phyloP scores from a whole-genome alignment of 306 rosid genomes.

The Hippophae gyantsensis region DNA sequence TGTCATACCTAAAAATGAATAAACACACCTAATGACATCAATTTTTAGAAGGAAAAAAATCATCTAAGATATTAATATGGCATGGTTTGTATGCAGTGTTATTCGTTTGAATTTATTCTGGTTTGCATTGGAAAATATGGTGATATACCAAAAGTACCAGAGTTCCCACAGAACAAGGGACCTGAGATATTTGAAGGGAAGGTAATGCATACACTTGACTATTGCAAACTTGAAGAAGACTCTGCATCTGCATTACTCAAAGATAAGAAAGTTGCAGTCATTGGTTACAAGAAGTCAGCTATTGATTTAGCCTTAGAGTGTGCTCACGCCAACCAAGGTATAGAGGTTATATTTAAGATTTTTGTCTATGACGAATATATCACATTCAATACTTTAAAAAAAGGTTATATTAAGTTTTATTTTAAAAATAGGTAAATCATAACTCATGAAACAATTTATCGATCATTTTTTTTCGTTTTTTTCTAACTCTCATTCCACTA shows the following conservation, averaged over 20 bases:
- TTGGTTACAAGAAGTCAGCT: conserved; percentile 70
- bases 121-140: conserved; percentile 66
- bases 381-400: too few species aligned
- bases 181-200: conserved; percentile 53
- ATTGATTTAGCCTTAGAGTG: conserved; percentile 73
- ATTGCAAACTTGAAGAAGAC: conserved; percentile 59
- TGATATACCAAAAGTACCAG: conserved; percentile 42
- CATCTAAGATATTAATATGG: not conserved
- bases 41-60: not conserved
- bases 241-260: conserved; percentile 44
- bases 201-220: conserved; percentile 53
- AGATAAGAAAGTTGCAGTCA: conserved; percentile 54
- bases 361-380: too few species aligned
- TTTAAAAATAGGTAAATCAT: too few species aligned
- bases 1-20: too few species aligned
- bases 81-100: conserved; percentile 34
- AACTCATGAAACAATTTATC: too few species aligned
- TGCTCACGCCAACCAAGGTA: conserved; percentile 68
- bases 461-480: too few species aligned
- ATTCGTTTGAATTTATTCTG: conserved; percentile 56
- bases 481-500: too few species aligned
- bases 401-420: too few species aligned
- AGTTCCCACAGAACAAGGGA: conserved; percentile 32
- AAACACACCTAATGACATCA: not conserved
- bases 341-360: too few species aligned